These are phyloP conservation scores for Ustilago lituana DNA, from an alignment of 1,284 basidiomycete species.

Conservation along the genomic window DNA sequence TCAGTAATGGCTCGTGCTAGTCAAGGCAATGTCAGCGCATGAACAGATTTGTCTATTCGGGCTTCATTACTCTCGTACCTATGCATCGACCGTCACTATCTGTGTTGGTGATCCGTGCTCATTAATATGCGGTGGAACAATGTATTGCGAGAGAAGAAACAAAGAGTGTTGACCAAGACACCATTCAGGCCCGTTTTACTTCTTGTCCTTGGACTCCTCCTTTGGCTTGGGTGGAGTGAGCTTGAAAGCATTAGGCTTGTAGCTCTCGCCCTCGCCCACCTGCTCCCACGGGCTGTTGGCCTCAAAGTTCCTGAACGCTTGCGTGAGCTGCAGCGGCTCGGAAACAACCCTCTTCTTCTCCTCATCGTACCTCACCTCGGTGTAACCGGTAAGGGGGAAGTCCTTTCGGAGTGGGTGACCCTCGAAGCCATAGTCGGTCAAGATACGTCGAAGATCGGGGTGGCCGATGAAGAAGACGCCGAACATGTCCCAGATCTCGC, in stretches of 20 bases:
- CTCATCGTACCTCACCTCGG: slow-evolving; percentile 97
- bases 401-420: slow-evolving; percentile 97
- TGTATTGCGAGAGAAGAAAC: too few relatives aligned
- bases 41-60: too few relatives aligned
- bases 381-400: slow-evolving; percentile 96
- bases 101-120: too few relatives aligned
- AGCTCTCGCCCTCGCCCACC: slow-evolving; percentile 82
- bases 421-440: slow-evolving; percentile 99
- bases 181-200: slow-evolving; percentile 30
- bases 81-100: too few relatives aligned
- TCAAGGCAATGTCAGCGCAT: too few relatives aligned
- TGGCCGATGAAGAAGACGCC: slow-evolving; percentile 97
- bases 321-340: slow-evolving; percentile 95
- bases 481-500: slow-evolving; percentile 97
- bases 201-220: slow-evolving; percentile 66
- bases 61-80: too few relatives aligned
- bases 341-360: slow-evolving; percentile 98
- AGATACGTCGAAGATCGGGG: slow-evolving; percentile 93
- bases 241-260: slow-evolving; percentile 71
- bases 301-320: slow-evolving; percentile 98
- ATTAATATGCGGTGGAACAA: too few relatives aligned
- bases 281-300: slow-evolving; percentile 87
- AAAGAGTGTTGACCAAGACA: too few relatives aligned
- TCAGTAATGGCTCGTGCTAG: too few relatives aligned
- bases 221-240: slow-evolving; percentile 69